Evolutionary conservation across 129 eudicot species (phyloP), one percentile per base, ranked within the genome.

Genomic region (Oenanthe sinensis): DNA sequence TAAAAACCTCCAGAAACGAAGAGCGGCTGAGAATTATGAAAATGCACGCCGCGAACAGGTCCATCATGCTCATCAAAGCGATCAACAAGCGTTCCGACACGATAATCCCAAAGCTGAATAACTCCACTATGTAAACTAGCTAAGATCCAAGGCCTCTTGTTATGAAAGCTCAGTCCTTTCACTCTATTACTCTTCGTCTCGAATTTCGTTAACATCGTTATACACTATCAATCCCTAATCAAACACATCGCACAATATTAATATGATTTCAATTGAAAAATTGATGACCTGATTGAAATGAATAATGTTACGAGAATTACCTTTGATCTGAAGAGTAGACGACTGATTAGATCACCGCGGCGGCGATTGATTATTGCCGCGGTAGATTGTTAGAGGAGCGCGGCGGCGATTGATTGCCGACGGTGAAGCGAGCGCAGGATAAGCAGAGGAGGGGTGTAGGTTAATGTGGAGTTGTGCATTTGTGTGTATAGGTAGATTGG

Each of bases 41-140:
- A 91, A 79, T 91, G 97, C 24, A 91, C 97, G 76, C 94, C 97
- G 10, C 97, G 89, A 84, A 91, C 97, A 33, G 97, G 97, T 37
- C 97, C 95, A 50, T 92, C 95, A 45, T 92, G 95, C 82, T 92
- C 97, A 47, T 89, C 95, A 37, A 89, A 92, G 0, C 95, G 90
- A 79, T 92, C 97, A 78, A 91, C 86, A 72, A 91, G 91, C 44
- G 97, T 91, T 69, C 97, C 97, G 90, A 91, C 89, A 16, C 97
- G 87, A 49, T 89, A 91, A 82, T 91, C 95, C 95, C 95, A 90
- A 37, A 90, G 89, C 88, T 90, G 95, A 81, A 90, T 83, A 75
- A 90, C 95, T 40, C 95, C 91, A 47, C 95, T 90, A 81, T 90
- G 91, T 50, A 90, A 91, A 78, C 90, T 87, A 7, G 95, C 91